These are phyloP conservation scores for Saccharomyces mikatae DNA, from an alignment of 805 yeast species.

Conservation along the genomic window DNA sequence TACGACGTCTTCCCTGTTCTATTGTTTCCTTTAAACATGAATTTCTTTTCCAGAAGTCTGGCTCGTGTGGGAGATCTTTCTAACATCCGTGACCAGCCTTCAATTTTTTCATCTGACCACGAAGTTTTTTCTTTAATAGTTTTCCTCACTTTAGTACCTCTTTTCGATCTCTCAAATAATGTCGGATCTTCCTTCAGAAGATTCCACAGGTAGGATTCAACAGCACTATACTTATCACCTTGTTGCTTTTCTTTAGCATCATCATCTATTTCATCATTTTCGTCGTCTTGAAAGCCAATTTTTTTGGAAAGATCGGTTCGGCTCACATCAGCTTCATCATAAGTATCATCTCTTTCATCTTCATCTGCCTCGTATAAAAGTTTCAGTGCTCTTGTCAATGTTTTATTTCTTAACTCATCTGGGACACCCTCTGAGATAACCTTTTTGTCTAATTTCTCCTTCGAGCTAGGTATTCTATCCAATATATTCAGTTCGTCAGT, in stretches of 20 bases:
- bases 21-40: slow-evolving; percentile 39
- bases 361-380: slow-evolving; percentile 68
- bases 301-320: slow-evolving; percentile 7
- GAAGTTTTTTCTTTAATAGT: slow-evolving; percentile 43
- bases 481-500: background rate
- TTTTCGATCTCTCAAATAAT: slow-evolving; percentile 38
- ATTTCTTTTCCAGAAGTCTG: slow-evolving; percentile 54
- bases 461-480: background rate
- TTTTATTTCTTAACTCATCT: slow-evolving; percentile 46
- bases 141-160: slow-evolving; percentile 46
- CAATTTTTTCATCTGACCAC: slow-evolving; percentile 88
- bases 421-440: slow-evolving; percentile 28
- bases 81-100: slow-evolving; percentile 84
- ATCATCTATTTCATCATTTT: slow-evolving; percentile 7
- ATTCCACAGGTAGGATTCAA: slow-evolving; percentile 51
- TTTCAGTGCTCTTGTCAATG: slow-evolving; percentile 51
- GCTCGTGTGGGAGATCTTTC: slow-evolving; percentile 56
- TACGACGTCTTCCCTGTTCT: slow-evolving; percentile 27
- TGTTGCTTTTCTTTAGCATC: slow-evolving; percentile 9
- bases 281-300: background rate
- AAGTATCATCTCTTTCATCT: slow-evolving; percentile 79
- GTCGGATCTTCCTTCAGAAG: slow-evolving; percentile 44
- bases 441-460: slow-evolving; percentile 15
- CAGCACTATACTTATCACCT: slow-evolving; percentile 32
- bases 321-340: slow-evolving; percentile 41